Base-by-base conservation (phyloP, 2,329 filamentous ascomycete species). In the Colletotrichum acutatum region DNA sequence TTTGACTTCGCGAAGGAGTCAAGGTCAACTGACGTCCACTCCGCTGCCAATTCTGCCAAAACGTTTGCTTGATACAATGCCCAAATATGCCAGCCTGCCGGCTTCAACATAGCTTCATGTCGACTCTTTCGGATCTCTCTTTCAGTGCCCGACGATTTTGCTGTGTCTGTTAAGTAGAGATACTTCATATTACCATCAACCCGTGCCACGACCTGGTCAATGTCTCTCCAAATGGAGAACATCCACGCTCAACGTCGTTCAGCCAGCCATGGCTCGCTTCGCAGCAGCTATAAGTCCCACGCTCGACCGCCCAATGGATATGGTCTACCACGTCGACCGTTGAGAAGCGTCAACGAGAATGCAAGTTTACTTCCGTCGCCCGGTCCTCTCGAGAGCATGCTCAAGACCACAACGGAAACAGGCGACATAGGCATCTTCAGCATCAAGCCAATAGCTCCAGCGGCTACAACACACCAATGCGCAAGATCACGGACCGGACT, bases 401-500 rank as follows among this genome's bases (percentile, higher is more conserved):
- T 92, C 71, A 92, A 89, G 81, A 92, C 88, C 4, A 91, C 89
- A 1, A 92, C 90, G 0, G 90, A 92, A 77, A 91, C 90, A 9
- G 90, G 90, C n/a, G 89, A 92, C 75, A 90, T 91, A 75, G 90
- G 89, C 5, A 81, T 88, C 62, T 91, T 91, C 78, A 90, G 88
- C 64, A 89, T 90, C 75, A 85, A 83, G 59, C 83, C 86, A 8
- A 68, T 82, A 19, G 79, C 78, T 11, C 81, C 83, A 14, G 80
- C 80, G 6, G 79, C 79, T 12, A 77, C 79, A 8, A 79, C 79
- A 62, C 78, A 79, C 49, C 77, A 78, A 7, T 74, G 75, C 14
- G 75, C 79, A 71, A 80, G 79, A 22, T 68, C 77, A 42, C 79
- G 79, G 67, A 76, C 78, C 24, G 78, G 77, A 26, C 74, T 82